Evolutionary conservation across 805 yeast species (phyloP).

Genomic region (Saturnispora serradocipensis): DNA sequence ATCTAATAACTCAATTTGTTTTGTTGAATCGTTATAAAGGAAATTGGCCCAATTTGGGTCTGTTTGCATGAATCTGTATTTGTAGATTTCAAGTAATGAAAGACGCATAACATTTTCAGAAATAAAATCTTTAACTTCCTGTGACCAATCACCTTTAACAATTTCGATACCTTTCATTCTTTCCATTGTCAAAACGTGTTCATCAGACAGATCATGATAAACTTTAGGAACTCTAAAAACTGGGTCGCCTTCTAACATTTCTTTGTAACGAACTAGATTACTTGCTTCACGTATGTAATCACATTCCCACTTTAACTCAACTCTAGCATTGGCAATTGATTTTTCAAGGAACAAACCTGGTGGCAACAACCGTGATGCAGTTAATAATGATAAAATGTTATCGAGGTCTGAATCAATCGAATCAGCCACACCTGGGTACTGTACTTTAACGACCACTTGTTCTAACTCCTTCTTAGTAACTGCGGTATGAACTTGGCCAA

Average conservation of each 20-base stretch:
- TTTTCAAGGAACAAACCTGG: constrained; percentile 86
- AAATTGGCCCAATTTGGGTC: constrained; percentile 99
- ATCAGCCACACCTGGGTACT: constrained; percentile 93
- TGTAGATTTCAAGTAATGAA: constrained; percentile 76
- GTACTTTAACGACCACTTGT: constrained; percentile 88
- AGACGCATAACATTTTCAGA: constrained; percentile 81
- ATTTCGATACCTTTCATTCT: constrained; percentile 77
- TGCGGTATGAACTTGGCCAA: constrained; percentile 93
- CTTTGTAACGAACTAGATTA: constrained; percentile 58
- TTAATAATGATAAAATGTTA: constrained; percentile 67
- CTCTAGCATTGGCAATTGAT: constrained; percentile 87
- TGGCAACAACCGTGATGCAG: constrained; percentile 82
- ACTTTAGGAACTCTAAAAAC: constrained; percentile 78
- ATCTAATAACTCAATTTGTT: constrained; percentile 77
- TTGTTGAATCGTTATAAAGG: constrained; percentile 62
- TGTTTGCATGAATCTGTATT: constrained; percentile 90
- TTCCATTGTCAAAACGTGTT: constrained; percentile 84
- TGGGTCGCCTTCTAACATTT: constrained; percentile 49
- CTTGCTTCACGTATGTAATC: constrained; percentile 87
- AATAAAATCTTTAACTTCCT: constrained; percentile 68
- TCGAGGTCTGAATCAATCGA: constrained; percentile 92
- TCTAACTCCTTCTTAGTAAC: constrained; percentile 48
- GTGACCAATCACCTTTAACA: constrained; percentile 65
- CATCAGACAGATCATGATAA: constrained; percentile 66
- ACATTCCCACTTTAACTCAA: constrained; percentile 95